These are phyloP conservation scores for Aspergillus egyptiacus DNA, from an alignment of 495 filamentous ascomycete species.

Conservation along the genomic window DNA sequence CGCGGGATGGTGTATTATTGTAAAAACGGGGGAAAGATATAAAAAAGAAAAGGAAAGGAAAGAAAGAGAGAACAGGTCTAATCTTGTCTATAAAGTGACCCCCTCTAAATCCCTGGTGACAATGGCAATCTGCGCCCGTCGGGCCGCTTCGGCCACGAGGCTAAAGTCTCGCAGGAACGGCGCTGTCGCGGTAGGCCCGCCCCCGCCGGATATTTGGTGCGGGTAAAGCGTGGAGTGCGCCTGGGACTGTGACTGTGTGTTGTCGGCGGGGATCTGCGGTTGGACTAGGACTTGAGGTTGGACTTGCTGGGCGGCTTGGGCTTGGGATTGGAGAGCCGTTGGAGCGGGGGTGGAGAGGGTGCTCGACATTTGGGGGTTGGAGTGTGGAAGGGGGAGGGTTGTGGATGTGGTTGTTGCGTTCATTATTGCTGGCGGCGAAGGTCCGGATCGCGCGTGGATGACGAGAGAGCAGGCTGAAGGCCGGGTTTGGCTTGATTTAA, in stretches of 20 bases:
- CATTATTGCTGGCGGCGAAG: too few relatives aligned
- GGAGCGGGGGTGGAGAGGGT: conserved; percentile 6
- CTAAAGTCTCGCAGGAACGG: conserved; percentile 71
- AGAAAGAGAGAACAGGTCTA: too few relatives aligned
- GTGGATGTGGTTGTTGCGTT: not conserved
- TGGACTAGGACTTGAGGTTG: not conserved
- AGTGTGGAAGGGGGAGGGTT: conserved; percentile 4
- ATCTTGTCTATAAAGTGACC: conserved; percentile 37
- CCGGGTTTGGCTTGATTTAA: too few relatives aligned
- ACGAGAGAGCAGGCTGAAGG: too few relatives aligned
- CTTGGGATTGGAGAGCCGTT: conserved; percentile 3
- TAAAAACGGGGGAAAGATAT: too few relatives aligned
- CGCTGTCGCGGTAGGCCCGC: conserved; percentile 49
- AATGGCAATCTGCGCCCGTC: conserved; percentile 82
- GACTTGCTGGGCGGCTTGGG: not conserved
- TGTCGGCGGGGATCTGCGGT: not conserved
- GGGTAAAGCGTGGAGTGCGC: conserved; percentile 22
- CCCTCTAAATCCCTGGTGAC: conserved; percentile 75
- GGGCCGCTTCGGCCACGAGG: conserved; percentile 90
- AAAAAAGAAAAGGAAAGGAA: too few relatives aligned
- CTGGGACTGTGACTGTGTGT: conserved; percentile 6
- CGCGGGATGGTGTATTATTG: too few relatives aligned
- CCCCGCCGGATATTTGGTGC: conserved; percentile 32
- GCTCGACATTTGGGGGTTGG: conserved; percentile 2
- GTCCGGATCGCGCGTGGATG: too few relatives aligned